Percentiles rank a stretch among this genome's conserved stretches.
These are phyloP conservation scores for Huntiella bhutanensis DNA, from an alignment of 2,329 filamentous ascomycete genomes.

Conservation along the genomic window DNA sequence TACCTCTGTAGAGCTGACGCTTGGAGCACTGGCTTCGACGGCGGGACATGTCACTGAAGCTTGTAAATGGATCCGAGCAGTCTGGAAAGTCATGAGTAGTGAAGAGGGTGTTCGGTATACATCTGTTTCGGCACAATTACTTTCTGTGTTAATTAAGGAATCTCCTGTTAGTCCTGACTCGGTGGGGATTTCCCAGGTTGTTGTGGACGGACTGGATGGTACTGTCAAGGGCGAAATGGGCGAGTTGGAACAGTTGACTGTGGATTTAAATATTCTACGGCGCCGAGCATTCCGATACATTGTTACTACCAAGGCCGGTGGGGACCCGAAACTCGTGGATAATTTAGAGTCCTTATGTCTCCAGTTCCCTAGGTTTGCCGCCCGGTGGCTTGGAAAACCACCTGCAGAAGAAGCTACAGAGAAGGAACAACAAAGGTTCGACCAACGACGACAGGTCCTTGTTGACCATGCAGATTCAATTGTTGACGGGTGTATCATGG, in stretches of 20 bases:
- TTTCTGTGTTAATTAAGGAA: conserved; percentile 33
- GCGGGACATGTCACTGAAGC: conserved; percentile 30
- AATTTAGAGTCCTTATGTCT: conserved; percentile 38
- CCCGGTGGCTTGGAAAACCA: conserved; percentile 41
- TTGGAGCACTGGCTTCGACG: conserved; percentile 31
- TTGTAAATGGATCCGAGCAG: conserved; percentile 32
- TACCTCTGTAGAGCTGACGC: conserved; percentile 30
- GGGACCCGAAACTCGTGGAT: conserved; percentile 14
- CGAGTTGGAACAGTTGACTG: conserved; percentile 42
- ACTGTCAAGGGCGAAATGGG: conserved; percentile 37
- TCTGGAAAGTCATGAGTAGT: conserved; percentile 22
- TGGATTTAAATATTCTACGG: conserved; percentile 34
- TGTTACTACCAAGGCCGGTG: conserved; percentile 5
- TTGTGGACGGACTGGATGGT: conserved; percentile 36
- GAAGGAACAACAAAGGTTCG: conserved; percentile 41
- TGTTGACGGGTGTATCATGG: conserved; percentile 40
- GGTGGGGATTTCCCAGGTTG: conserved; percentile 25
- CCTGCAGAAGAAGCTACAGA: conserved; percentile 31
- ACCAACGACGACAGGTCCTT: conserved; percentile 36
- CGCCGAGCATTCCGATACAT: conserved; percentile 34
- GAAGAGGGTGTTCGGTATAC: conserved; percentile 29
- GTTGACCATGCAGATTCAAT: conserved; percentile 33
- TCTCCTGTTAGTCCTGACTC: conserved; percentile 19
- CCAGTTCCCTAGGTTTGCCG: conserved; percentile 38
- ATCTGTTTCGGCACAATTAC: conserved; percentile 33